Evolutionary conservation across 192 early-diverging fungal genomes (phyloP), one percentile per base, ranked within the genome.

Genomic region (Coemansia sp.): DNA sequence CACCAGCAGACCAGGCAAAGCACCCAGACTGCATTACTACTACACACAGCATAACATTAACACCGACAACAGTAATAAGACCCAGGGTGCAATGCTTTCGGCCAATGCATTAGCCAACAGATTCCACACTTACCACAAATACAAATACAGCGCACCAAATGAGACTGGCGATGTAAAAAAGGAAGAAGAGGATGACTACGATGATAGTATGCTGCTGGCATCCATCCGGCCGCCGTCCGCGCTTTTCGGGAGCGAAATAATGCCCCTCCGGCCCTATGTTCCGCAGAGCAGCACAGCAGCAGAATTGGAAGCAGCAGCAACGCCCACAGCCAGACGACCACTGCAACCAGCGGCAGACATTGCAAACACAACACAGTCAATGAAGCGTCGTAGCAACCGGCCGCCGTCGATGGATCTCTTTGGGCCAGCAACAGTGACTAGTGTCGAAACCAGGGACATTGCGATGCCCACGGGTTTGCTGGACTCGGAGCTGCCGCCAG

Each of bases 401-500:
- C 56, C 65, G 26, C 49, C 43, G 9, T 48, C 56, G 54, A 38
- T 57, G 26, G 38, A 57, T 39, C 53, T 64, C 44, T 40, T 44
- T 38, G 39, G 18, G 43, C 18, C 23, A 19, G 48, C 47, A 64
- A 19, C 63, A 64, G 32, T 9, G 23, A 13, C 8, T 8, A 12
- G 8, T 2, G 52, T 8, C 21, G 52, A 54, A 15, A 26, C 52
- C 19, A 54, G 32, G 32, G 32, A 32, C 32, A 32, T 32, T 48
- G 47, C 11, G 57, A 18, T 45, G 15, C 64, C 56, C 16, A 43
- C 58, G 56, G 50, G 18, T 10, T 40, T 69, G 23, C 65, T 80
- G 69, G 77, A 71, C 42, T 57, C 65, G 6, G 77, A 81, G 41
- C 62, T 72, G 79, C 79, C 79, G 45, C 79, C 79, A 50, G 48